Evolutionary conservation across 208 protist species (phyloP).

Genomic region (Acanthamoeba royreba): DNA sequence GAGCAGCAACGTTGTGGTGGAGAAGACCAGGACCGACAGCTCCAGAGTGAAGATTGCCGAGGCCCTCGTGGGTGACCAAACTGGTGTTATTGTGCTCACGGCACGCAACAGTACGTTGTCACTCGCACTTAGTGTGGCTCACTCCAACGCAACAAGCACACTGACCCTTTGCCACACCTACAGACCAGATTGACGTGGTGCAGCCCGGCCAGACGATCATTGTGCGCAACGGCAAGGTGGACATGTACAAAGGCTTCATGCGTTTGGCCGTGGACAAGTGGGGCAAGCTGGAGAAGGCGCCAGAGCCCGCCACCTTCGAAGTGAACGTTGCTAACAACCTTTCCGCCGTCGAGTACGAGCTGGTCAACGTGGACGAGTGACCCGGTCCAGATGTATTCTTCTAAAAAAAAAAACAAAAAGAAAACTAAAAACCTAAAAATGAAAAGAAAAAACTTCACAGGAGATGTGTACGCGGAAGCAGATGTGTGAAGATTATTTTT

Average conservation of each 20-base stretch:
- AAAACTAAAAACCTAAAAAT: background rate
- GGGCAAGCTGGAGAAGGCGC: constrained; percentile 63
- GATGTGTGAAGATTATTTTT: background rate
- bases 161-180: background rate
- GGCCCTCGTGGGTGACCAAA: constrained; percentile 62
- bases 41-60: constrained; percentile 48
- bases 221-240: constrained; percentile 59
- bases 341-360: constrained; percentile 68
- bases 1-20: constrained; percentile 58
- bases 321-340: constrained; percentile 56
- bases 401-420: background rate
- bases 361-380: constrained; percentile 41
- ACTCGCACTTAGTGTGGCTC: background rate
- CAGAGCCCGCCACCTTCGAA: constrained; percentile 36
- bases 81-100: constrained; percentile 56
- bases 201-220: constrained; percentile 66
- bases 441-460: background rate
- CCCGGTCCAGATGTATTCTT: background rate
- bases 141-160: background rate
- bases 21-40: constrained; percentile 34
- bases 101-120: constrained; percentile 58
- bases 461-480: background rate
- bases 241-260: constrained; percentile 66
- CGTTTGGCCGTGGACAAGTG: constrained; percentile 61
- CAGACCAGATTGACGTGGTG: constrained; percentile 68